These are phyloP conservation scores for Zasmidium citrigriseum DNA, from an alignment of 2,329 filamentous ascomycete species.

Conservation along the genomic window DNA sequence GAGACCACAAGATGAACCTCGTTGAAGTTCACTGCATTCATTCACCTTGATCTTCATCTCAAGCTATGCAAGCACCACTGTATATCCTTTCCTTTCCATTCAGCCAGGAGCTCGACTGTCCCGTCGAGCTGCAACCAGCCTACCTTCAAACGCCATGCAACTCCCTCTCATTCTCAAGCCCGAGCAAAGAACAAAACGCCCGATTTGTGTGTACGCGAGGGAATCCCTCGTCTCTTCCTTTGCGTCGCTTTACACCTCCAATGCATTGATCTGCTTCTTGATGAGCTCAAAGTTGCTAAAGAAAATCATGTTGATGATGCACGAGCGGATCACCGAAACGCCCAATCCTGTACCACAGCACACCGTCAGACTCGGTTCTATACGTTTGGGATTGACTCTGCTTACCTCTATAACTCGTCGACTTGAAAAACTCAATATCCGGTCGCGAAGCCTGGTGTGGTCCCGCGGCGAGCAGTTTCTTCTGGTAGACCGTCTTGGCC, in stretches of 20 bases:
- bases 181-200: not conserved
- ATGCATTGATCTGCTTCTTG: conserved; percentile 59
- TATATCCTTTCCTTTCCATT: too few relatives aligned
- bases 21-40: too few relatives aligned
- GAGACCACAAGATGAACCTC: too few relatives aligned
- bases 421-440: conserved; percentile 75
- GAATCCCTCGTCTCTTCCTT: not conserved
- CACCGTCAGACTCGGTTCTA: not conserved
- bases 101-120: too few relatives aligned
- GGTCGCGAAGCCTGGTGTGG: conserved; percentile 52
- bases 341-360: conserved; percentile 53
- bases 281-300: conserved; percentile 85
- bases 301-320: conserved; percentile 83
- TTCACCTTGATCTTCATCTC: too few relatives aligned
- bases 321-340: conserved; percentile 80
- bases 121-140: too few relatives aligned
- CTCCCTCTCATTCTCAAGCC: too few relatives aligned
- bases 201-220: too few relatives aligned
- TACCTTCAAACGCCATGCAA: too few relatives aligned
- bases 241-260: conserved; percentile 18
- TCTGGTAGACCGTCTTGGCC: conserved; percentile 82
- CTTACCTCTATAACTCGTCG: conserved; percentile 74
- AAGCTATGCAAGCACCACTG: too few relatives aligned
- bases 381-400: not conserved
- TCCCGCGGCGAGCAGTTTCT: conserved; percentile 73